Conservation (phyloP, 306 rosid species). For the Inga oerstediana region DNA sequence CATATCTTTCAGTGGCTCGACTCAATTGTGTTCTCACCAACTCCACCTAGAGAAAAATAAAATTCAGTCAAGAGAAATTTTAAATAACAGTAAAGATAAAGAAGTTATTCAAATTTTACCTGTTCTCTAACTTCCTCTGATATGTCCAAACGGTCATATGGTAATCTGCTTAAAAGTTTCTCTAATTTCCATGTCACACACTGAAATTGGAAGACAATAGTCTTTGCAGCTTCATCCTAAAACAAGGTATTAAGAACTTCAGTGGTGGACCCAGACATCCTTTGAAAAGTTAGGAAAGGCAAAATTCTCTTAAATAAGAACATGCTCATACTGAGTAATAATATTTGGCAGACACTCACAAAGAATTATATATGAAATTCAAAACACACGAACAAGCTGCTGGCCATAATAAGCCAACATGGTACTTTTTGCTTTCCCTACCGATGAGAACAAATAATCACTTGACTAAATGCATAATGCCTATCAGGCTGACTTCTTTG, state of each 20-base stretch:
- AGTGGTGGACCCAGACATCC: conserved; percentile 47
- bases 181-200: conserved; percentile 89
- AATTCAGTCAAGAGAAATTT: neutral
- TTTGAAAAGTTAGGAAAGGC: conserved; percentile 31
- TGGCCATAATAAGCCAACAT: conserved; percentile 4
- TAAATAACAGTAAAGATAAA: neutral
- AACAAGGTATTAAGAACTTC: conserved; percentile 60
- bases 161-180: conserved; percentile 64
- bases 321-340: neutral
- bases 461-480: conserved; percentile 8
- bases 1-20: conserved; percentile 83
- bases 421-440: conserved; percentile 12
- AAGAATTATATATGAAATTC: conserved; percentile 23
- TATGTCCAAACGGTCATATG: conserved; percentile 68
- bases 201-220: conserved; percentile 73
- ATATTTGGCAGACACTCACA: neutral
- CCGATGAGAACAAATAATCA: neutral
- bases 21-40: conserved; percentile 82
- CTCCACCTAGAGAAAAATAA: conserved; percentile 66
- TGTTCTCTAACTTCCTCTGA: conserved; percentile 96
- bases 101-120: conserved; percentile 53
- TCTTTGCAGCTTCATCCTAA: conserved; percentile 78
- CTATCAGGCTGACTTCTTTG: conserved; percentile 11
- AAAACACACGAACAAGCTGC: conserved; percentile 15
- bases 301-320: conserved; percentile 29